These are phyloP conservation scores for Mucor sp. DNA, from an alignment of 371 early-diverging fungal genomes.

Conservation along the genomic window DNA sequence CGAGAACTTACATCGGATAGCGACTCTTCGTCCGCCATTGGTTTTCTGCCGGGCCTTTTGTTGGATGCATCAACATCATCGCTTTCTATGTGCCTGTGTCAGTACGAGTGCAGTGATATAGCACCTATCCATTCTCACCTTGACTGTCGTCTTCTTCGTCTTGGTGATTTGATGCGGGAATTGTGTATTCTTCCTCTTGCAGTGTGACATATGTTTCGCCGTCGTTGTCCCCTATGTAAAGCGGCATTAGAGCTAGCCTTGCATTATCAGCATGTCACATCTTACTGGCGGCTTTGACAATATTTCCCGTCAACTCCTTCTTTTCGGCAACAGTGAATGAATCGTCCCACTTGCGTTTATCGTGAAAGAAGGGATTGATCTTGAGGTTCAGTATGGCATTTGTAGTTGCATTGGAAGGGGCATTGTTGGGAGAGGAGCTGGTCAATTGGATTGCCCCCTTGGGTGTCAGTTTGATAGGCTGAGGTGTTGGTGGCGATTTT, in stretches of 20 bases:
- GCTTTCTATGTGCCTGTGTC: slow-evolving; percentile 12
- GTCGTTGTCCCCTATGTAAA: slow-evolving; percentile 23
- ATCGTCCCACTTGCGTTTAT: slow-evolving; percentile 37
- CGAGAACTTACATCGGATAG: slow-evolving; percentile 18
- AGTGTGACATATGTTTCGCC: slow-evolving; percentile 26
- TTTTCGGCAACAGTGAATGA: slow-evolving; percentile 30
- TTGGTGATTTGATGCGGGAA: background rate
- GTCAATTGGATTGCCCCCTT: slow-evolving; percentile 14
- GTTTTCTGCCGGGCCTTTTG: slow-evolving; percentile 38
- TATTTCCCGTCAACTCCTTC: slow-evolving; percentile 26
- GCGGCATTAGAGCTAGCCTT: background rate
- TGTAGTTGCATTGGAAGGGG: slow-evolving; percentile 3
- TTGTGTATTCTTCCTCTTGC: slow-evolving; percentile 26
- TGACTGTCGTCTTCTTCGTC: slow-evolving; percentile 20
- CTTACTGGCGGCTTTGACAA: slow-evolving; percentile 37
- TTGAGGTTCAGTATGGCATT: slow-evolving; percentile 10
- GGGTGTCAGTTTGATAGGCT: background rate
- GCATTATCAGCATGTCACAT: background rate
- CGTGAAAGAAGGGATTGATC: slow-evolving; percentile 13
- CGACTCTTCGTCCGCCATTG: slow-evolving; percentile 28
- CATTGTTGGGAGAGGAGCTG: background rate
- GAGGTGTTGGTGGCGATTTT: background rate
- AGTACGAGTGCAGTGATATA: background rate
- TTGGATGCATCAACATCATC: slow-evolving; percentile 12
- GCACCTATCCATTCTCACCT: background rate